A percentile compares a stretch with the other conserved stretches of the same genome.
These are phyloP conservation scores for Coniochaeta sp. DNA, from an alignment of 2,329 filamentous ascomycete species.

Conservation along the genomic window DNA sequence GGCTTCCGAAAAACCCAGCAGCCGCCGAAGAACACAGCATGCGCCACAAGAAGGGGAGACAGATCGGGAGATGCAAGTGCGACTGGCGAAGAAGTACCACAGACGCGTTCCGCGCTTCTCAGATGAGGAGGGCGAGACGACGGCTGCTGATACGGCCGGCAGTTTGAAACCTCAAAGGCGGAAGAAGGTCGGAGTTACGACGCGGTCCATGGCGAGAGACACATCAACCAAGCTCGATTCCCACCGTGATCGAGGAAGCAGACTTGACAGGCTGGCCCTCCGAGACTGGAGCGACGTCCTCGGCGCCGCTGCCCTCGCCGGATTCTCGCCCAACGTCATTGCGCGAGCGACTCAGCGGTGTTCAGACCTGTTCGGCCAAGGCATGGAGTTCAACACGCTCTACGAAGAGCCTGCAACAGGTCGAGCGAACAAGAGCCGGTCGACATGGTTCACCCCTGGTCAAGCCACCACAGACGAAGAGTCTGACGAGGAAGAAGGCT, in stretches of 20 bases:
- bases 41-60: slow-evolving; percentile 19
- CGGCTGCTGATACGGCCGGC: neutral
- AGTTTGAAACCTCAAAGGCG: slow-evolving; percentile 6
- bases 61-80: slow-evolving; percentile 26
- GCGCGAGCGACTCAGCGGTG: slow-evolving; percentile 68
- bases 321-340: slow-evolving; percentile 59
- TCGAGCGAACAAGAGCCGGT: slow-evolving; percentile 5
- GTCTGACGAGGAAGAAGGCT: neutral
- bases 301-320: slow-evolving; percentile 67
- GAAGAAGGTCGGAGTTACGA: slow-evolving; percentile 1
- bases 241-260: slow-evolving; percentile 8
- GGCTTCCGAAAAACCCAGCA: slow-evolving; percentile 4
- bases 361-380: slow-evolving; percentile 64
- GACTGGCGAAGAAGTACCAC: slow-evolving; percentile 25
- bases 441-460: slow-evolving; percentile 21
- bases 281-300: slow-evolving; percentile 84
- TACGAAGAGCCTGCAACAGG: slow-evolving; percentile 9
- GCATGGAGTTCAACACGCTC: slow-evolving; percentile 58
- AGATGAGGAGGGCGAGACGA: slow-evolving; percentile 25
- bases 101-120: slow-evolving; percentile 31
- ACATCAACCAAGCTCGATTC: neutral
- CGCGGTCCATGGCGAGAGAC: neutral
- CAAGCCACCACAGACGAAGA: slow-evolving; percentile 7
- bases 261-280: slow-evolving; percentile 28
- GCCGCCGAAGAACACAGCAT: slow-evolving; percentile 11